These are phyloP conservation scores for Tricholoma sp. DNA, from an alignment of 768 basidiomycete species.

Conservation along the genomic window DNA sequence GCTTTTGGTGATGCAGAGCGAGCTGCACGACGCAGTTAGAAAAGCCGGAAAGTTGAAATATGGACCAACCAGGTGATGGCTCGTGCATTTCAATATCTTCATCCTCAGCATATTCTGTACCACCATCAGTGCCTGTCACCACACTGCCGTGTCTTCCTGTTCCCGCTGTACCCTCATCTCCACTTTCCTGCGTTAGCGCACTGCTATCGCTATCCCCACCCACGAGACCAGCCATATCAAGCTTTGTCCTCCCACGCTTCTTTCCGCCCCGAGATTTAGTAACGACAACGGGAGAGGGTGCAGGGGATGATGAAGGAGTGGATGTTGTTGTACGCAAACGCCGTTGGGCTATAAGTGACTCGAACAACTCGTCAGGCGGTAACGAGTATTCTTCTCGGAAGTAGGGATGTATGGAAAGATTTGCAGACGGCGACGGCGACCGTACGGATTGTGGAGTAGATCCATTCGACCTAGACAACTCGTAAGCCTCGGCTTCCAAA, in stretches of 20 bases:
- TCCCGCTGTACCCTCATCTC: constrained; percentile 58
- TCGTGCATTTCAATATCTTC: constrained; percentile 59
- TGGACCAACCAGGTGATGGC: constrained; percentile 49
- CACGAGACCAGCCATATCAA: constrained; percentile 67
- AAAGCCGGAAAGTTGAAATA: constrained; percentile 1
- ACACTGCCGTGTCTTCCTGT: constrained; percentile 58
- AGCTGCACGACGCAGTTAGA: constrained; percentile 14
- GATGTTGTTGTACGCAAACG: constrained; percentile 64
- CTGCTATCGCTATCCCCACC: constrained; percentile 83
- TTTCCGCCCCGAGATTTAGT: constrained; percentile 25
- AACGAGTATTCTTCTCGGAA: constrained; percentile 67
- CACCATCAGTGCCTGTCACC: constrained; percentile 65
- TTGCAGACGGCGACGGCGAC: constrained; percentile 66
- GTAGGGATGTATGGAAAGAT: constrained; percentile 63
- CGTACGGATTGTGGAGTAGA: constrained; percentile 47
- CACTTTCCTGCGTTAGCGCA: constrained; percentile 77
- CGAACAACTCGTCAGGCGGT: constrained; percentile 56
- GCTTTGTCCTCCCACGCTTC: constrained; percentile 46
- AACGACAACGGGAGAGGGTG: constrained; percentile 32
- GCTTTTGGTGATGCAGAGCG: constrained; percentile 35
- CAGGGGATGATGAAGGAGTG: constrained; percentile 56
- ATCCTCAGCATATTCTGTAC: constrained; percentile 66
- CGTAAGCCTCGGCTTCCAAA: constrained; percentile 38
- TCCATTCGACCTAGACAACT: constrained; percentile 35
- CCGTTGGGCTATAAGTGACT: constrained; percentile 54